Conservation (phyloP, 179 eudicot genomes). For the Spergularia azorica region DNA sequence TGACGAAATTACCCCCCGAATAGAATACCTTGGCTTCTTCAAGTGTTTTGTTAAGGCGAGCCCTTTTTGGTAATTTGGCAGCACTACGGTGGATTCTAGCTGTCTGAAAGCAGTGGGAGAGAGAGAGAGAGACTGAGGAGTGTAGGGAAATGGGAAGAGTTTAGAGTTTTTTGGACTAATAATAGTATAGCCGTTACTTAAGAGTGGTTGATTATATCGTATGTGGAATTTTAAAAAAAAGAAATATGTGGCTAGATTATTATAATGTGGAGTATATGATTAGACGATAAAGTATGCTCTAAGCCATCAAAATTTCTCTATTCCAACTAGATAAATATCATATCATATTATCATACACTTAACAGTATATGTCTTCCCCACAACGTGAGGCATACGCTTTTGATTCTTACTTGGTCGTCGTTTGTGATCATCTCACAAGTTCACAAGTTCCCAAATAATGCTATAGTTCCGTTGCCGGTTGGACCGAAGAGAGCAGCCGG, state of each 20-base stretch:
- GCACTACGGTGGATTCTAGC: background rate
- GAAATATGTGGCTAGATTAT: background rate
- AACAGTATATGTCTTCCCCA: too few species aligned
- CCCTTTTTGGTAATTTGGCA: background rate
- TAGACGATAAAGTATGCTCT: too few species aligned
- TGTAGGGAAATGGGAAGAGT: conserved; percentile 12
- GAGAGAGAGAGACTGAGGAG: background rate
- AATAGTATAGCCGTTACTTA: conserved; percentile 35
- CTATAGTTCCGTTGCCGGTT: too few species aligned
- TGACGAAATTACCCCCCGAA: conserved; percentile 18
- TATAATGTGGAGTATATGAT: too few species aligned
- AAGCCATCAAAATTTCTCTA: too few species aligned
- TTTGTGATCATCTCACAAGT: too few species aligned
- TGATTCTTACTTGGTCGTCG: too few species aligned
- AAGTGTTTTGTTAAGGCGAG: background rate
- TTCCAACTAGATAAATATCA: too few species aligned
- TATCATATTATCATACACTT: too few species aligned
- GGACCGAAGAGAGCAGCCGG: too few species aligned
- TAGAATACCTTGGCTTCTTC: background rate
- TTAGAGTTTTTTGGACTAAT: conserved; percentile 7
- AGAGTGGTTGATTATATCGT: background rate
- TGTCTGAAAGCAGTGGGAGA: conserved; percentile 9
- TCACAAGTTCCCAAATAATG: too few species aligned
- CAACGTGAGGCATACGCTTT: too few species aligned
- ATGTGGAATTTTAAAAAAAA: background rate